Percentiles rank a stretch among this genome's conserved stretches.
phyloP scores from a whole-genome alignment of 768 basidiomycete species.

The Hericium alpestre region DNA sequence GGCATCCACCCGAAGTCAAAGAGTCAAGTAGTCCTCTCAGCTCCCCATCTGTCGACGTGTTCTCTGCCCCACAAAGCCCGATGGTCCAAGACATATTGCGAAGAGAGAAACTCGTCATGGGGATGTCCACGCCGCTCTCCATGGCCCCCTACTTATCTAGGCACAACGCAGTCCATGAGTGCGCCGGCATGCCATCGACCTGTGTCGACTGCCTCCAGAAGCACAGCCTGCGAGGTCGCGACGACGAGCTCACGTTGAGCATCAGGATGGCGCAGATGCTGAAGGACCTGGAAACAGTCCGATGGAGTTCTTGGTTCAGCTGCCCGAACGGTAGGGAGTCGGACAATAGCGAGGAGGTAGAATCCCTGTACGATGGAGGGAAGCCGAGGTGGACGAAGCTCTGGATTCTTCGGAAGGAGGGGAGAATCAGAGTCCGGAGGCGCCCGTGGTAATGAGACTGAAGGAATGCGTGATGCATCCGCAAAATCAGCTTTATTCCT shows the following conservation, averaged over 20 bases:
- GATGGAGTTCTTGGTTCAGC: slow-evolving; percentile 15
- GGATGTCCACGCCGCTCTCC: background rate
- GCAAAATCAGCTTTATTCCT: too few relatives aligned
- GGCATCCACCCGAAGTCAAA: slow-evolving; percentile 20
- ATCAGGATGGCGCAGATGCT: slow-evolving; percentile 13
- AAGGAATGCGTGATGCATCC: background rate
- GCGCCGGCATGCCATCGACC: slow-evolving; percentile 7
- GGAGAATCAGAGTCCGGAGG: slow-evolving; percentile 33
- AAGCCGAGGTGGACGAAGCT: slow-evolving; percentile 24
- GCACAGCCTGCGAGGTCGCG: slow-evolving; percentile 6
- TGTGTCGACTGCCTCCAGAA: slow-evolving; percentile 11
- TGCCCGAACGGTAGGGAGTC: background rate
- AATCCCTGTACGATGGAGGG: slow-evolving; percentile 1
- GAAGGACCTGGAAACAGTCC: slow-evolving; percentile 6
- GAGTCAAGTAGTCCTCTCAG: background rate
- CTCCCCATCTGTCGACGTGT: slow-evolving; percentile 4
- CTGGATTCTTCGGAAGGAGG: slow-evolving; percentile 30
- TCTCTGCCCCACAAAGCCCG: slow-evolving; percentile 10
- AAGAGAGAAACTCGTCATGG: background rate
- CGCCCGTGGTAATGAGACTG: slow-evolving; percentile 24
- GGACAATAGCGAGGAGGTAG: background rate
- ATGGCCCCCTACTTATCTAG: background rate
- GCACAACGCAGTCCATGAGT: background rate
- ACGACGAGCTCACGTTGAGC: slow-evolving; percentile 10
- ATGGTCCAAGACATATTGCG: background rate